Base-by-base conservation (phyloP, 768 basidiomycete species). In the Clavaria fumosa region DNA sequence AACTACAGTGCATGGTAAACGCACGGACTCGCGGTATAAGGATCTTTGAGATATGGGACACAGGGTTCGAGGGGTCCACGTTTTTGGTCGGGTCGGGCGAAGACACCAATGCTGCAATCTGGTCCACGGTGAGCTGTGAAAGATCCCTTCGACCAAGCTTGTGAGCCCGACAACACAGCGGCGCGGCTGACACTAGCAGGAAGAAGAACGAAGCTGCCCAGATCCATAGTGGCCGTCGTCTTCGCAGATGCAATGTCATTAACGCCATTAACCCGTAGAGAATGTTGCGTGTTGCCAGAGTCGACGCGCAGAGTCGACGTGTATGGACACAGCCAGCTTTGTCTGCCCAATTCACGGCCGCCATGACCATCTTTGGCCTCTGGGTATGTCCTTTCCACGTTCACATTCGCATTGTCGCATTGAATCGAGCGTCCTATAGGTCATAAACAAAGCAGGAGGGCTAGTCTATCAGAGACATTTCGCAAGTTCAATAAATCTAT, bases 361-460 rank as follows among this genome's bases (percentile, higher is more conserved):
- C 46, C 20, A 88, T 88, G 84, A 67, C 78, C 41, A 72, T 86
- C 53, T 83, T 70, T 51, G 72, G 78, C 49, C 72, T 88, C 36
- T 88, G 85, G 84, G 84, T 82, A 60, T 37, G n/a, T 64, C 53
- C n/a, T 23, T 14, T 11, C 37, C 33, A 26, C 20, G 26, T 39
- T 48, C 39, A 26, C 31, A 36, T 31, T 19, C 10, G 36, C 37
- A 20, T 39, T 14, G 27, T 33, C 4, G 15, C 31, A 28, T 22
- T 39, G 27, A 46, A 47, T n/a, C 19, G 18, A 31, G 14, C 11
- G 18, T 35, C 32, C 44, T 55, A 41, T 54, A 89, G 84, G 75
- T 96, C 40, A 93, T 97, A 51, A 97, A 96, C 59, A 97, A 97
- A 64, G 95, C 95, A 10, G 95, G 95, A 19, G 95, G 95, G 5